phyloP scores from a whole-genome alignment of 139 green algal genomes.

The Prasinococcaceae sp. region DNA sequence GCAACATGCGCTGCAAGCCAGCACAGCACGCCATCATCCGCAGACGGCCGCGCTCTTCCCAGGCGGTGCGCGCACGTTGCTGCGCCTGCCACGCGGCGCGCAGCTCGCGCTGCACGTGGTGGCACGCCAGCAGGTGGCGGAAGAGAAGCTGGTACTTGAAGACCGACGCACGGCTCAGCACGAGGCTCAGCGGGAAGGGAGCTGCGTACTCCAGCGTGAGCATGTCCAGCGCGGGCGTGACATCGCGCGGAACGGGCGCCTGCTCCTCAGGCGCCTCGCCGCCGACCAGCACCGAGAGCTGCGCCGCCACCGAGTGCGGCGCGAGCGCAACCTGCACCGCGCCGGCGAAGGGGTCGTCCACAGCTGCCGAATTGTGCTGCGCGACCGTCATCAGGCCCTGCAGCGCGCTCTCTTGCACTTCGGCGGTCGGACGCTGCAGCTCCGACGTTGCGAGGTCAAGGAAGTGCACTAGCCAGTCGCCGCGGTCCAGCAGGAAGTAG shows the following conservation, averaged over 20 bases:
- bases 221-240: conserved; percentile 40
- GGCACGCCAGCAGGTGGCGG: conserved; percentile 62
- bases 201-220: conserved; percentile 20
- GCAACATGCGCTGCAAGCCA: conserved; percentile 46
- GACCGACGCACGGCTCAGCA: conserved; percentile 50
- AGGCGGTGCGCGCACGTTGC: conserved; percentile 31
- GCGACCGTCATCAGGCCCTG: too few relatives aligned
- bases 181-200: conserved; percentile 43
- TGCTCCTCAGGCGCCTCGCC: too few relatives aligned
- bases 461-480: conserved; percentile 65
- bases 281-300: too few relatives aligned
- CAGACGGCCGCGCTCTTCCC: background rate
- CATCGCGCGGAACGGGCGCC: too few relatives aligned
- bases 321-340: too few relatives aligned
- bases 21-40: conserved; percentile 13
- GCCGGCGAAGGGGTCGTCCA: too few relatives aligned
- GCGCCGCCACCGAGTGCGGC: too few relatives aligned
- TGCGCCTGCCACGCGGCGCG: conserved; percentile 38
- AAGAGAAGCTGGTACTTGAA: conserved; percentile 82
- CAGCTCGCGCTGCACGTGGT: conserved; percentile 66
- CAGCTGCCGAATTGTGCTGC: too few relatives aligned
- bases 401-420: too few relatives aligned
- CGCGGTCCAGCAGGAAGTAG: conserved; percentile 80
- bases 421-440: conserved; percentile 33
- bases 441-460: conserved; percentile 63